These are phyloP conservation scores for Ochetophila trinervis DNA, from an alignment of 306 rosid genomes.

Conservation along the genomic window DNA sequence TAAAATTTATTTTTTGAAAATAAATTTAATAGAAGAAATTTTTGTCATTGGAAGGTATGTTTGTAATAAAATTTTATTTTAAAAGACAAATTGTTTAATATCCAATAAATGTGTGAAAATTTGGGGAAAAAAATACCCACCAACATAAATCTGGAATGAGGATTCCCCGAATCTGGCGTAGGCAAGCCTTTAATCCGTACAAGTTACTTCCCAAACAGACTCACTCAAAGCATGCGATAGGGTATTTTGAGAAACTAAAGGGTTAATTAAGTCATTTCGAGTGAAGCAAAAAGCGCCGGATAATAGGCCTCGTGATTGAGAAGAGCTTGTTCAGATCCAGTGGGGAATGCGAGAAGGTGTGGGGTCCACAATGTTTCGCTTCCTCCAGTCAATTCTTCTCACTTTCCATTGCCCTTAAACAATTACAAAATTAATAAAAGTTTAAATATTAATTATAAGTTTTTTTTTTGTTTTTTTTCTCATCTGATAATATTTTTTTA, in stretches of 20 bases:
- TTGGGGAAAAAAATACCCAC: no score
- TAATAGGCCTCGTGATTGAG: conserved; percentile 36
- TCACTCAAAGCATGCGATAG: neutral
- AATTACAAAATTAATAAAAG: neutral
- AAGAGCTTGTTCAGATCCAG: conserved; percentile 29
- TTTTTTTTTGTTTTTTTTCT: no score
- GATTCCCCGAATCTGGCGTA: neutral
- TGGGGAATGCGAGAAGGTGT: neutral
- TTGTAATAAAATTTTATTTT: no score
- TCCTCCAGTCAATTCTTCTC: neutral
- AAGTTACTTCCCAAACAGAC: conserved; percentile 20
- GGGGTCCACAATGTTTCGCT: conserved; percentile 37
- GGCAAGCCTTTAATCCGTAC: neutral
- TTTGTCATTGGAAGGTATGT: no score
- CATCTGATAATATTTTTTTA: no score
- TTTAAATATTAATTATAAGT: no score
- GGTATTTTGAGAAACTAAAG: neutral
- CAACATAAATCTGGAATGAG: neutral
- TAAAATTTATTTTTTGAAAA: no score
- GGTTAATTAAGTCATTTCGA: neutral
- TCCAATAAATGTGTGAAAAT: no score
- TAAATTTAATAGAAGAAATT: no score
- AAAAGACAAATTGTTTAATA: no score
- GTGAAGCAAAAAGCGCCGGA: conserved; percentile 13
- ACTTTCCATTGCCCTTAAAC: neutral